Evolutionary conservation across 768 basidiomycete species (phyloP).

Genomic region (Tubosaeta brunneosetosa): DNA sequence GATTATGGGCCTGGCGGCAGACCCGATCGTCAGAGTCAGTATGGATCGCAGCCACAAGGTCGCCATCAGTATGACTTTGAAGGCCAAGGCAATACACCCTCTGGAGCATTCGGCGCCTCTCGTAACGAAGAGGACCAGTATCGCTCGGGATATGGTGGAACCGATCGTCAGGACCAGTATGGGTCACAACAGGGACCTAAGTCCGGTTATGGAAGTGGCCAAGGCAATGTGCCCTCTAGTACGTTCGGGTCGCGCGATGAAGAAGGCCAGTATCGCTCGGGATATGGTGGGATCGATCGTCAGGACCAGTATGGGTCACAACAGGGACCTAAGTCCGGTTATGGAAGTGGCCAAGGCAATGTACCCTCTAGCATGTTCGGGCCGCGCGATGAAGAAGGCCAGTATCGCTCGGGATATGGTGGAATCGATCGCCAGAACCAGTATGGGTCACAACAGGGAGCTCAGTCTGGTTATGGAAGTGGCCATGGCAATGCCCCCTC

Average conservation of each 20-base stretch:
- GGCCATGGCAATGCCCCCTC: slow-evolving; percentile 9
- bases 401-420: slow-evolving; percentile 5
- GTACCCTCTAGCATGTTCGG: slow-evolving; percentile 17
- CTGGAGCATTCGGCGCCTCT: too few relatives aligned
- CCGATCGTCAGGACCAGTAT: slow-evolving; percentile 12
- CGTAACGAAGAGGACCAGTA: too few relatives aligned
- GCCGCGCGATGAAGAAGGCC: slow-evolving; percentile 9
- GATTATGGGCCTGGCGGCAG: slow-evolving; percentile 4
- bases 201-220: not conserved
- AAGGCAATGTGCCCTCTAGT: slow-evolving; percentile 14
- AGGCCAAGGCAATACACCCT: too few relatives aligned
- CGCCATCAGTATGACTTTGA: slow-evolving; percentile 6
- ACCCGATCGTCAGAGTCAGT: slow-evolving; percentile 9
- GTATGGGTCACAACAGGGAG: slow-evolving; percentile 6
- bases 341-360: slow-evolving; percentile 4
- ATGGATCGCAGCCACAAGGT: slow-evolving; percentile 6
- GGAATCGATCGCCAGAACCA: slow-evolving; percentile 9
- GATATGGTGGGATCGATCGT: slow-evolving; percentile 8
- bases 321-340: slow-evolving; percentile 1
- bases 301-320: slow-evolving; percentile 8
- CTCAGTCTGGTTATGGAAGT: slow-evolving; percentile 1
- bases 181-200: not conserved
- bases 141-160: too few relatives aligned
- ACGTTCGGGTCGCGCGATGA: slow-evolving; percentile 13
- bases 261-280: slow-evolving; percentile 6